Evolutionary conservation across 177 flowering plant species (phyloP), one percentile per base, ranked within the genome.

Genomic region (Telopea speciosissima): DNA sequence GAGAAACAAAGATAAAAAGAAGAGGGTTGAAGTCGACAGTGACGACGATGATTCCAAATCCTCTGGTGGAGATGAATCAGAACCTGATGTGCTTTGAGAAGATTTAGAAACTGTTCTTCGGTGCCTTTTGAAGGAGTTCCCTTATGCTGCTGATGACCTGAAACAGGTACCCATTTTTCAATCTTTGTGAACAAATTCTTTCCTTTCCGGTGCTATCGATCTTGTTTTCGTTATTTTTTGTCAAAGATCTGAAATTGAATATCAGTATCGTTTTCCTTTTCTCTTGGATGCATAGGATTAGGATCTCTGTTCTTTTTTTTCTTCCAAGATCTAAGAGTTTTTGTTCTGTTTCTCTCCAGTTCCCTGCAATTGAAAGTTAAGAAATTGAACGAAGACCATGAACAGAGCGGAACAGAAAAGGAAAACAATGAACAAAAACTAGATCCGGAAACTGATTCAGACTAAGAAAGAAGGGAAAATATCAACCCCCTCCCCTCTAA

Each of bases 321-420:
- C 8, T 11, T 31, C 33, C 2, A 2, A 31, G 33, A 31, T 31
- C 33, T 31, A 31, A 31, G 60, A 65, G 28, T 8, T 40, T 49
- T 28, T 17, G 59, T 63, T 72, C 24, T n/a, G 66, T 68, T 42
- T 72, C 42, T 70, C 40, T 58, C 22, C 88, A 87, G 93, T 81
- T 85, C 90, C 54, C 70, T 89, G 84, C 86, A 89, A 75, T 68
- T 68, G 81, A 84, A 84, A 72, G 86, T 87, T 79, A 86, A 86
- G 72, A 83, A 69, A 62, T 77, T 89, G 74, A 79, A 81, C 63
- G 89, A 87, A 54, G 90, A 89, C 54, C 72, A 88, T 3, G 89
- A 86, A 4, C 75, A 28, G 63, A 79, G 83, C 76, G 52, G 61
- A 66, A 64, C 69, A 40, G 80, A 69, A 40, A 54, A 66, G 17